Conservation (phyloP, 2,329 filamentous ascomycete genomes). For the Diplodia scrobiculata region DNA sequence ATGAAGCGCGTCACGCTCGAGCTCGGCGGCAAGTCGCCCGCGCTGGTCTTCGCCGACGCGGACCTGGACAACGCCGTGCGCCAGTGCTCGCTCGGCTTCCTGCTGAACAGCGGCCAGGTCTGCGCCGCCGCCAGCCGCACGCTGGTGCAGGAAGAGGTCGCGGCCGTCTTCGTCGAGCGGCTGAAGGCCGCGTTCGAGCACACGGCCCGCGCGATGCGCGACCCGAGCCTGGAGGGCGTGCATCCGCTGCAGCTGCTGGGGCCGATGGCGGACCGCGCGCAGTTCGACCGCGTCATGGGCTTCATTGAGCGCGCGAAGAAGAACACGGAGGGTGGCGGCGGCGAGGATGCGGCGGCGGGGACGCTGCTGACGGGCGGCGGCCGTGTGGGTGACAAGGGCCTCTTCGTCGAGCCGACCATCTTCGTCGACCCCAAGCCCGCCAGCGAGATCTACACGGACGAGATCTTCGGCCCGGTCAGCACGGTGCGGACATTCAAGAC, state of each 20-base stretch:
- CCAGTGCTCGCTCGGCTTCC: constrained; percentile 35
- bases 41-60: constrained; percentile 53
- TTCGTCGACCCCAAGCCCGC: constrained; percentile 39
- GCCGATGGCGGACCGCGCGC: constrained; percentile 41
- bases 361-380: constrained; percentile 41
- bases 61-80: constrained; percentile 50
- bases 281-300: constrained; percentile 42
- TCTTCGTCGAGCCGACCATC: constrained; percentile 40
- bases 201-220: constrained; percentile 33
- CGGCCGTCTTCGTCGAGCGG: constrained; percentile 36
- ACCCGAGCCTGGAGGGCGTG: background rate
- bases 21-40: constrained; percentile 52
- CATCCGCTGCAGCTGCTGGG: constrained; percentile 34
- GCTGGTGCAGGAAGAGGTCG: constrained; percentile 40
- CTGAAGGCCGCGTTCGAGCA: constrained; percentile 38
- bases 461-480: constrained; percentile 42
- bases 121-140: constrained; percentile 38
- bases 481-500: constrained; percentile 40
- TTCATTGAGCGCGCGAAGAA: constrained; percentile 42
- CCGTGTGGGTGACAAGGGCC: constrained; percentile 39
- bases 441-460: constrained; percentile 38
- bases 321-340: constrained; percentile 33
- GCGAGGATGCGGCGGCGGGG: background rate
- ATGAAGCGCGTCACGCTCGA: constrained; percentile 54
- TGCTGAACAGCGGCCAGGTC: constrained; percentile 38